These are phyloP conservation scores for Aspergillus caelatus DNA, from an alignment of 2,329 filamentous ascomycete genomes.

Conservation along the genomic window DNA sequence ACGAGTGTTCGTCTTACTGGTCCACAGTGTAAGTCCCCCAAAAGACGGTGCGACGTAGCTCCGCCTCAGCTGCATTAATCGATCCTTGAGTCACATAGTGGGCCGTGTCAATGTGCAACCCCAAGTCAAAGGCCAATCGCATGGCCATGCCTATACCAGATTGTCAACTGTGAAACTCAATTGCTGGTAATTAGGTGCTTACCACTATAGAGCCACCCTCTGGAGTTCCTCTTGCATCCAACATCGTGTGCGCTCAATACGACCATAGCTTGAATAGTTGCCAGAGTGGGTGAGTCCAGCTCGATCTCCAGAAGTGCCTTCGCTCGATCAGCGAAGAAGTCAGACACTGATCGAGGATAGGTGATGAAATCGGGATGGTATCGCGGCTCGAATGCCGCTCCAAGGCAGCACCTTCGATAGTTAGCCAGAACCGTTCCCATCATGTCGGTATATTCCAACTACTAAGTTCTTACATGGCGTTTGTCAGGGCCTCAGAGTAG, in stretches of 20 bases:
- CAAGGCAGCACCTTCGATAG: slow-evolving; percentile 14
- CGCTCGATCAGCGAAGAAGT: slow-evolving; percentile 42
- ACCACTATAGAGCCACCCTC: slow-evolving; percentile 49
- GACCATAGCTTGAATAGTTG: slow-evolving; percentile 48
- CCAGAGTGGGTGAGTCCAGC: slow-evolving; percentile 46
- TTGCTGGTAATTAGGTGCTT: neutral
- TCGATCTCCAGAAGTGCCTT: slow-evolving; percentile 48
- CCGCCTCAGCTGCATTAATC: slow-evolving; percentile 20
- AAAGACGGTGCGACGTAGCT: slow-evolving; percentile 38
- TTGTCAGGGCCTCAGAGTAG: slow-evolving; percentile 29
- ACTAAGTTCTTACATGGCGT: slow-evolving; percentile 27
- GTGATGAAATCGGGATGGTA: slow-evolving; percentile 35
- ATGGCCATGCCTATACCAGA: slow-evolving; percentile 22
- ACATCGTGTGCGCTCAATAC: slow-evolving; percentile 45
- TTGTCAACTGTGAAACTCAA: neutral
- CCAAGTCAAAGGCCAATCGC: slow-evolving; percentile 34
- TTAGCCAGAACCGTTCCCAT: neutral
- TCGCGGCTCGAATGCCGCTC: slow-evolving; percentile 35
- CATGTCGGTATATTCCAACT: accelerated
- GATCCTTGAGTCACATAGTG: slow-evolving; percentile 17
- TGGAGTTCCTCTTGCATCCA: slow-evolving; percentile 39
- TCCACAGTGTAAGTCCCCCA: slow-evolving; percentile 36
- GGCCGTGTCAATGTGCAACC: slow-evolving; percentile 31
- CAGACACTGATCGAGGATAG: slow-evolving; percentile 38
- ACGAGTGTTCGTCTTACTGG: slow-evolving; percentile 3